Conservation (phyloP, 257 asterid species). For the Salvia rosmarinus region DNA sequence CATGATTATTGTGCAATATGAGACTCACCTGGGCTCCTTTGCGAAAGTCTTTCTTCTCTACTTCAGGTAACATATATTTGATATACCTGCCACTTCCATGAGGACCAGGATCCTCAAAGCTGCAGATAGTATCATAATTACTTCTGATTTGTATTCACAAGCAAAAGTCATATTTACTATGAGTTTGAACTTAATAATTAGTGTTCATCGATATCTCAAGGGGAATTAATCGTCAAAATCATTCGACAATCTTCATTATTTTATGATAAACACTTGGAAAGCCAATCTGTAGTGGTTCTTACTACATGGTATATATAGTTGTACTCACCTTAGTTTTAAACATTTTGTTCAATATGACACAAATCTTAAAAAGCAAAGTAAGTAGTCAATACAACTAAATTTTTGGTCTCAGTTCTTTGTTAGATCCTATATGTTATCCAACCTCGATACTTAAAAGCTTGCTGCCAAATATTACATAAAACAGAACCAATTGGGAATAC, state of each 20-base stretch:
- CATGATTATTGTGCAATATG: slow-evolving; percentile 17
- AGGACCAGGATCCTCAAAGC: slow-evolving; percentile 99
- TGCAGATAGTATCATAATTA: slow-evolving; percentile 42
- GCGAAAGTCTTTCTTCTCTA: slow-evolving; percentile 83
- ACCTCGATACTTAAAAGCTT: slow-evolving; percentile 9
- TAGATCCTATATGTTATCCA: not conserved
- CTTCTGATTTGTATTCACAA: slow-evolving; percentile 18
- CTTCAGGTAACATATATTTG: slow-evolving; percentile 91
- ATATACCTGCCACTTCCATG: slow-evolving; percentile 98
- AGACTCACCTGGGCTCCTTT: slow-evolving; percentile 95
- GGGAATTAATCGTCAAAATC: not conserved
- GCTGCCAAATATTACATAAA: slow-evolving; percentile 13
- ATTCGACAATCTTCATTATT: slow-evolving; percentile 22
- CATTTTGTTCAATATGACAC: not conserved
- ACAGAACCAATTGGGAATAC: not conserved
- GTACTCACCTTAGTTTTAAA: not conserved
- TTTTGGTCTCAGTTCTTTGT: slow-evolving; percentile 16
- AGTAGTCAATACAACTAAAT: slow-evolving; percentile 2
- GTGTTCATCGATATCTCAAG: not conserved
- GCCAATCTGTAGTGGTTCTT: not conserved
- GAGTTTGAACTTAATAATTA: not conserved
- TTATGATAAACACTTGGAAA: not conserved
- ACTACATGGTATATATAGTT: not conserved
- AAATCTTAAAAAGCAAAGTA: not conserved
- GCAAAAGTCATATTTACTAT: slow-evolving; percentile 16